Conservation (phyloP, 345 rosid species). For the Gossypioides kirkii region DNA sequence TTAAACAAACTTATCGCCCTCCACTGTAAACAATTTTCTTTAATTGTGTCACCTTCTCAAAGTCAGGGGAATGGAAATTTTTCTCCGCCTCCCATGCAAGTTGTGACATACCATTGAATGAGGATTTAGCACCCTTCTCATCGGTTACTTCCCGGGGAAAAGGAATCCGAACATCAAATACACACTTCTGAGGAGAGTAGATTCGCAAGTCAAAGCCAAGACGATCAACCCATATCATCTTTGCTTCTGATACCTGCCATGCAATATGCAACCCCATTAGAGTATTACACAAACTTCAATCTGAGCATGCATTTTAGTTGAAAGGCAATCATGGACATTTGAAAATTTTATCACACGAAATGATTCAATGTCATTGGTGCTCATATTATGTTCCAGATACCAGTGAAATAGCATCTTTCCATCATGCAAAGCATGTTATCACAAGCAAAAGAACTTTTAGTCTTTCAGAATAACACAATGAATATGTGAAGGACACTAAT, state of each 20-base stretch:
- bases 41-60: slow-evolving; percentile 59
- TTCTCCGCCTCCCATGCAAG: slow-evolving; percentile 95
- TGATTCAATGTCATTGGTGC: not conserved
- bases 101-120: slow-evolving; percentile 89
- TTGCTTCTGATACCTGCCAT: slow-evolving; percentile 67
- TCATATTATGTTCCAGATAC: not conserved
- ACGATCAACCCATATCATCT: slow-evolving; percentile 86
- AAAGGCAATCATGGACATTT: not conserved
- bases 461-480: not conserved
- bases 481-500: not conserved
- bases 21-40: slow-evolving; percentile 40
- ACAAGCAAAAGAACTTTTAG: not conserved
- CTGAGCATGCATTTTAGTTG: not conserved
- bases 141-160: slow-evolving; percentile 82
- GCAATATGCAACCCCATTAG: slow-evolving; percentile 11
- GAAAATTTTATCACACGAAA: not conserved
- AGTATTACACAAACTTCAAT: not conserved
- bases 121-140: slow-evolving; percentile 85
- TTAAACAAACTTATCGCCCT: slow-evolving; percentile 12
- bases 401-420: not conserved
- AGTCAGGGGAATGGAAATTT: slow-evolving; percentile 42
- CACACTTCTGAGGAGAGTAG: slow-evolving; percentile 43
- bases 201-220: slow-evolving; percentile 79
- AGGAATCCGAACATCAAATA: slow-evolving; percentile 73
- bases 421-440: not conserved